Base-by-base conservation (phyloP, 2,329 filamentous ascomycete species). In the Colletotrichum horii region DNA sequence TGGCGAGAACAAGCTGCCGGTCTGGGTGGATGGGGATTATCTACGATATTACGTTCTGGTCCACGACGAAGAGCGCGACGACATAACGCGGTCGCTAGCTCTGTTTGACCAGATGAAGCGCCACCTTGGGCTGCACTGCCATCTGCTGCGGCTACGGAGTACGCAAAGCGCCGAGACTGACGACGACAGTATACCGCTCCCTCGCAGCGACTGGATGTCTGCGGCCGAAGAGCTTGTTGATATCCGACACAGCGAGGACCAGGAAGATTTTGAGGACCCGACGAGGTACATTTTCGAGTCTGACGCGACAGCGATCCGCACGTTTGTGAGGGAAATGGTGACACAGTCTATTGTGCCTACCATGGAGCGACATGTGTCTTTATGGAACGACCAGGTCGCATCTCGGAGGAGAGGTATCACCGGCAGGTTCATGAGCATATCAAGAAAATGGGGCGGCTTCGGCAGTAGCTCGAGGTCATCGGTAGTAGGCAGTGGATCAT, bases 21-120 rank as follows among this genome's bases (percentile, higher is more conserved):
- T 91, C 24, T 99, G 96, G 94, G 94, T 98, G 1, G 93, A 98
- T 81, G 93, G 94, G 34, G 96, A 98, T 77, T 99, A 97, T 83
- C 87, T 99, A 78, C 92, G 97, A 77, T 99, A 99, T 84, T 99
- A 99, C 84, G 95, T 99, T 19, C 88, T 99, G 56, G 94, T 99
- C 22, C 97, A 99, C 81, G 97, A 99, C 80, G 97, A 99, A 85
- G 97, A 99, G 82, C 93, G 92, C 76, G 96, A 98, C 81, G 96
- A 99, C 82, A 98, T 98, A 76, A 92, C 92, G 48, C 94, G 96
- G 84, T 98, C 96, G 15, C 96, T 96, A 84, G 91, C 93, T 22
- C 88, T 98, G 32, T 99, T 98, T 84, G 97, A 99, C 80, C 95
- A 98, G 84, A 99, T 99, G 97, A 99, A 98, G 85, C 93, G 97